These are phyloP conservation scores for Corylus avellana DNA, from an alignment of 306 rosid genomes.

Conservation along the genomic window DNA sequence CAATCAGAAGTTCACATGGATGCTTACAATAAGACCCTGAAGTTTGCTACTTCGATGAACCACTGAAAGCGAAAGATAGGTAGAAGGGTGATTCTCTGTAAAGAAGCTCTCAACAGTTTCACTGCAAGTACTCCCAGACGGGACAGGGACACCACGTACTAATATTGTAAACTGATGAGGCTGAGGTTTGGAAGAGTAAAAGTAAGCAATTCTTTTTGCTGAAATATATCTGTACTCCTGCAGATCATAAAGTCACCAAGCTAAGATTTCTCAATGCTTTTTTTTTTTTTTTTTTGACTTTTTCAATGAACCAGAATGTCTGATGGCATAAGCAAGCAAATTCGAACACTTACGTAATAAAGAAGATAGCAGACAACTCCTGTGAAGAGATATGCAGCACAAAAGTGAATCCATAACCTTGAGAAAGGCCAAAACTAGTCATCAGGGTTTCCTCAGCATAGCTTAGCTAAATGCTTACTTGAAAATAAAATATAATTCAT, in stretches of 20 bases:
- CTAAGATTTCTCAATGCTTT: neutral
- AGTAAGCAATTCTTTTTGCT: conserved; percentile 59
- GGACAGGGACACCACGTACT: conserved; percentile 69
- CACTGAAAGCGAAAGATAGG: conserved; percentile 73
- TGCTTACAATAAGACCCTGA: conserved; percentile 66
- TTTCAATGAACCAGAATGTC: conserved; percentile 19
- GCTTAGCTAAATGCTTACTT: conserved; percentile 13
- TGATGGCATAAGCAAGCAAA: conserved; percentile 20
- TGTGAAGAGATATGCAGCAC: conserved; percentile 74
- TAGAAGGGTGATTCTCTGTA: conserved; percentile 68
- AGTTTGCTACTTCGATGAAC: conserved; percentile 56
- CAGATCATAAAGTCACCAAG: conserved; percentile 29
- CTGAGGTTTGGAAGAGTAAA: conserved; percentile 60
- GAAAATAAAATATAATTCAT: conserved; percentile 14
- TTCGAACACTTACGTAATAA: conserved; percentile 58
- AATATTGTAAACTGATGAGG: conserved; percentile 62
- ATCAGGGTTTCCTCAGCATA: conserved; percentile 39
- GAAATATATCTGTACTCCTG: conserved; percentile 72
- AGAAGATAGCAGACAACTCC: conserved; percentile 91
- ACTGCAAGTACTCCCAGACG: conserved; percentile 61
- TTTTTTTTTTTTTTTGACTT: conserved; percentile 13
- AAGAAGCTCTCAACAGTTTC: conserved; percentile 69
- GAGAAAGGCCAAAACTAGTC: conserved; percentile 33
- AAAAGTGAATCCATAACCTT: conserved; percentile 90
- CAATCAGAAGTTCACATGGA: conserved; percentile 22